Base-by-base conservation (phyloP, 2,329 filamentous ascomycete species). In the Plectosphaerella plurivora region DNA sequence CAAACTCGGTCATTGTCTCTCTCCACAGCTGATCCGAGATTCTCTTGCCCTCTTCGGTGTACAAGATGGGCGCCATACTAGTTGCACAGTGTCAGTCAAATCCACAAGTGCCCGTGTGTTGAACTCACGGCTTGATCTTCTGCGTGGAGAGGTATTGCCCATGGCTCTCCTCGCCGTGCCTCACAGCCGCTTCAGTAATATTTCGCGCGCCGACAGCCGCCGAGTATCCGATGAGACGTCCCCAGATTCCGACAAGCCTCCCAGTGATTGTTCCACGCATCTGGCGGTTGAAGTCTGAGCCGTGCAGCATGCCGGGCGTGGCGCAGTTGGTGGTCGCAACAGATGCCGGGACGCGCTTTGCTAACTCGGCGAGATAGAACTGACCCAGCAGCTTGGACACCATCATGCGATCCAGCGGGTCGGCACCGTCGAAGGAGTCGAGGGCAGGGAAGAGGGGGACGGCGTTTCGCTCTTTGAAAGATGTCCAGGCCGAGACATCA, bases 251-350 rank as follows among this genome's bases (percentile, higher is more conserved):
- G 3, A 33, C 28, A 3, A 33, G 28, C 28, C 9, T 33, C 8
- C 28, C 28, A 12, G 42, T 53, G 1, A 61, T 3, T 0, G 64
- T 2, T 1, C 60, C 48, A 8, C 50, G 52, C 3, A 59, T 51
- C 2, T 72, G 66, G 1, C 71, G 67, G 14, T 58, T 54, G 3
- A 81, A 60, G 1, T 60, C 56, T 0, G 77, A 78, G 5, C 71
- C 73, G 33, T 64, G 68, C 11, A 69, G 63, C 45, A 68, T 63
- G 11, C 0, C 73, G 74, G 77, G 77, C 12, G 77, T 74, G 1
- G 72, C 74, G 1, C 76, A 54, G 50, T 78, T 80, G 46, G 79
- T 61, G 9, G 73, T 53, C 0, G 76, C 71, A 33, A 75, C 68
- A 2, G 74, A 66, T 0, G 67, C 55, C 0, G 60, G 63, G 0